phyloP scores from a whole-genome alignment of 805 yeast species.

The Saturnispora diversa region DNA sequence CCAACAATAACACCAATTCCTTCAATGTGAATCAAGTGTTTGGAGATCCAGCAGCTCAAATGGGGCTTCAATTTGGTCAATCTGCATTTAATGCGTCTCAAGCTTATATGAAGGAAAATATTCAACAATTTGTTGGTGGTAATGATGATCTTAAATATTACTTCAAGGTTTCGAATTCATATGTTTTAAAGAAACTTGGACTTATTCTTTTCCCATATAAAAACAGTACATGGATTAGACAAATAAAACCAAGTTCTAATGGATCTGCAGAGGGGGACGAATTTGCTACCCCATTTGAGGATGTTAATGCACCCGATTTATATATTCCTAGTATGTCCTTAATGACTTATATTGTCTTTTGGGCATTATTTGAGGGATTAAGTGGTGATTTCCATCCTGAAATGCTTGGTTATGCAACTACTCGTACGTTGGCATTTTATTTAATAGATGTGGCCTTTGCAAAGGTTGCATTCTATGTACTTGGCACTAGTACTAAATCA shows the following conservation, averaged over 20 bases:
- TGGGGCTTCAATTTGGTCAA: conserved; percentile 85
- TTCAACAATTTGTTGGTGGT: conserved; percentile 40
- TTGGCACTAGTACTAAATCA: conserved; percentile 55
- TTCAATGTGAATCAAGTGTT: conserved; percentile 22
- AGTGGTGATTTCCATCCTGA: conserved; percentile 91
- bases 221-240: conserved; percentile 76
- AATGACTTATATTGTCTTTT: conserved; percentile 74
- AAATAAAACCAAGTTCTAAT: conserved; percentile 29
- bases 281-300: conserved; percentile 74
- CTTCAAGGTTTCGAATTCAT: conserved; percentile 85
- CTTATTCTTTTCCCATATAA: conserved; percentile 80
- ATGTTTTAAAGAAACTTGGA: conserved; percentile 65
- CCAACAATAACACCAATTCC: conserved; percentile 18
- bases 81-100: conserved; percentile 77
- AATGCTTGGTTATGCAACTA: conserved; percentile 76
- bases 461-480: conserved; percentile 73
- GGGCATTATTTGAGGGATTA: conserved; percentile 80
- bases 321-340: conserved; percentile 93
- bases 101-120: conserved; percentile 67
- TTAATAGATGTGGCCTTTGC: conserved; percentile 67
- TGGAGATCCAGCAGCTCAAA: conserved; percentile 65
- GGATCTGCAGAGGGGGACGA: conserved; percentile 22
- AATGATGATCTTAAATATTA: conserved; percentile 65
- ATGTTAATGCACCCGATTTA: conserved; percentile 91
- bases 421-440: conserved; percentile 79